phyloP scores from a whole-genome alignment of 1,284 basidiomycete genomes.

The Lentinula novae-zelandiae region DNA sequence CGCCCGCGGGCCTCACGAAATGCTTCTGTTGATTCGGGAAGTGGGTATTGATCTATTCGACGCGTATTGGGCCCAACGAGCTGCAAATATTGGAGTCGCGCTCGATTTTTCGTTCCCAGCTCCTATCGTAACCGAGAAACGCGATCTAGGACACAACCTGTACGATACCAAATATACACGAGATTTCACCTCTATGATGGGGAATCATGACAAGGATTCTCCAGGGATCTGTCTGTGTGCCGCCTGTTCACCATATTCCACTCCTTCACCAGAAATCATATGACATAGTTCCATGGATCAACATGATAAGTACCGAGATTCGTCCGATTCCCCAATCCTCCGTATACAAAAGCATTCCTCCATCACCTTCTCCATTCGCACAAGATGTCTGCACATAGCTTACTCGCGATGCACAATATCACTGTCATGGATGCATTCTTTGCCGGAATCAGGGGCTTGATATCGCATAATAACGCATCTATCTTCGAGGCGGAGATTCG shows the following conservation, averaged over 20 bases:
- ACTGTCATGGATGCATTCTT: slow-evolving; percentile 64
- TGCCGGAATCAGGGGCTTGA: slow-evolving; percentile 41
- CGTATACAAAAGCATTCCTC: slow-evolving; percentile 68
- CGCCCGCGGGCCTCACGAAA: slow-evolving; percentile 64
- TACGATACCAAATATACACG: slow-evolving; percentile 53
- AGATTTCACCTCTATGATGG: slow-evolving; percentile 42
- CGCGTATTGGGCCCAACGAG: slow-evolving; percentile 61
- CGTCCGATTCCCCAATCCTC: slow-evolving; percentile 17
- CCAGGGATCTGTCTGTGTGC: slow-evolving; percentile 47
- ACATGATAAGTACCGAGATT: background rate
- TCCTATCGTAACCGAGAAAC: slow-evolving; percentile 23
- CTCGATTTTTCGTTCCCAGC: slow-evolving; percentile 75
- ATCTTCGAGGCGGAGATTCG: slow-evolving; percentile 45
- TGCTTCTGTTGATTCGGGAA: slow-evolving; percentile 58
- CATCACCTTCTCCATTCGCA: slow-evolving; percentile 83
- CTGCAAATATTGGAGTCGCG: slow-evolving; percentile 65
- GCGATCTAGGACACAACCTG: slow-evolving; percentile 66
- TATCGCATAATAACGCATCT: background rate
- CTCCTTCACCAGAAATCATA: slow-evolving; percentile 29
- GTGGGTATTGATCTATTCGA: slow-evolving; percentile 77
- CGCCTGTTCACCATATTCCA: slow-evolving; percentile 56
- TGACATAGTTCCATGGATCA: slow-evolving; percentile 48
- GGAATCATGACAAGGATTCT: background rate
- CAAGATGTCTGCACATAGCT: slow-evolving; percentile 78
- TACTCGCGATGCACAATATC: slow-evolving; percentile 73